Percentiles rank a stretch among this genome's conserved stretches.
Conservation (phyloP, 2,329 filamentous ascomycete genomes). For the Cladosporium sphaerospermum region DNA sequence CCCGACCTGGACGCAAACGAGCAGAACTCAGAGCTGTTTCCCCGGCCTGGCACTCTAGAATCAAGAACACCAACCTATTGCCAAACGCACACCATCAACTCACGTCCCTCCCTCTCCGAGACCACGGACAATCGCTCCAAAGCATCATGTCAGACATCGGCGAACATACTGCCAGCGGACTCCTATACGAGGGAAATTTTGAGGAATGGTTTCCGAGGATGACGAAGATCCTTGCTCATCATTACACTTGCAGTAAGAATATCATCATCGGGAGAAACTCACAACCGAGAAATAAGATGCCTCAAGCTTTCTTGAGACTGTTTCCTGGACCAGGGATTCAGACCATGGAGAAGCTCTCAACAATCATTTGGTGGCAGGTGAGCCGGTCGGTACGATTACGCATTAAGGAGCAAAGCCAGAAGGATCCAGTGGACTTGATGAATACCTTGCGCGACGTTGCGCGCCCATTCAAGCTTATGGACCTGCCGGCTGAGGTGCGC, state of each 20-base stretch:
- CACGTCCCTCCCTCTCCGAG: neutral
- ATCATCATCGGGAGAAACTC: too few relatives aligned
- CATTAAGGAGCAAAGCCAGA: neutral
- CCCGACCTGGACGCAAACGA: too few relatives aligned
- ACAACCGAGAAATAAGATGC: too few relatives aligned
- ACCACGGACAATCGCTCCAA: too few relatives aligned
- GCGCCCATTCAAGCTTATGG: neutral
- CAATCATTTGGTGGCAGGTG: neutral
- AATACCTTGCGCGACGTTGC: neutral
- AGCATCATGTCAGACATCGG: neutral
- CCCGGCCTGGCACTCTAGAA: too few relatives aligned
- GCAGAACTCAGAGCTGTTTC: too few relatives aligned
- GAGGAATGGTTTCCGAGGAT: neutral
- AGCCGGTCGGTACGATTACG: neutral
- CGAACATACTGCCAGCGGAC: neutral
- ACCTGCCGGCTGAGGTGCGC: neutral
- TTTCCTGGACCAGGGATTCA: too few relatives aligned
- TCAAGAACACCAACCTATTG: too few relatives aligned
- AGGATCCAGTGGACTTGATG: neutral
- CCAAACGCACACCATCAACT: neutral
- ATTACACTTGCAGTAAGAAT: neutral
- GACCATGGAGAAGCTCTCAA: neutral
- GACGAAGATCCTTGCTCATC: neutral
- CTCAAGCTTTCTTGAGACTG: too few relatives aligned
- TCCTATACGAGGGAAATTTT: constrained; percentile 1